Base-by-base conservation (phyloP, 2,329 filamentous ascomycete genomes). In the Blumeriella jaapii region DNA sequence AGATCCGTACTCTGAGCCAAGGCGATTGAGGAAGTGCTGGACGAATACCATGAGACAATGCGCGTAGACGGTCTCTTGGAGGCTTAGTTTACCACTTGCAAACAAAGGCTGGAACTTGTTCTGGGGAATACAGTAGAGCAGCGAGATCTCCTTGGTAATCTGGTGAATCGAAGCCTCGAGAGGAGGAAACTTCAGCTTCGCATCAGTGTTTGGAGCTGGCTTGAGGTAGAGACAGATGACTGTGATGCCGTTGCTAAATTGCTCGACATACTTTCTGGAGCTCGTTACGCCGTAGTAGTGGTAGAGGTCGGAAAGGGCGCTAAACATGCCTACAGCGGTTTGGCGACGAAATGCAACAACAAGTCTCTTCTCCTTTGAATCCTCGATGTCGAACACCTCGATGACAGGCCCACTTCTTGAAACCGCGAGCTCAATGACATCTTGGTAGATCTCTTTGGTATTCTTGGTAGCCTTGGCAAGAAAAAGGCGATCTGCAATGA, bases 241-340 rank as follows among this genome's bases (percentile, higher is more conserved):
- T 10, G 85, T 93, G 58, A 95, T 93, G 43, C 91, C 91, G 60
- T 98, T 98, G 55, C 87, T 91, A 68, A 98, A 98, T 63, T 96
- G 91, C 63, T 98, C 84, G 30, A 98, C 82, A 55, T 98, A 98
- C 65, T 98, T 98, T 51, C 91, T 74, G 17, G 91, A 91, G 54
- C 84, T 93, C 2, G 91, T 98, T 42, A 96, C 73, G 27, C 91
- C 89, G 56, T 98, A 98, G 72, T 95, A 96, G 64, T 98, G 91
- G 66, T 98, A 98, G 23, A 98, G 68, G 59, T 96, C 87, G 46
- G 84, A 93, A 51, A 98, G 65, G 17, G 91, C 86, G 50, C 87
- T 94, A 71, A 98, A 98, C 53, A 98, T 68, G 45, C 91, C 91
- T 50, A 85, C 71, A 18, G 91, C 91, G 12, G 89, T 93, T 45